Evolutionary conservation across 179 eudicot genomes (phyloP).

Genomic region (Camellia oleifera): DNA sequence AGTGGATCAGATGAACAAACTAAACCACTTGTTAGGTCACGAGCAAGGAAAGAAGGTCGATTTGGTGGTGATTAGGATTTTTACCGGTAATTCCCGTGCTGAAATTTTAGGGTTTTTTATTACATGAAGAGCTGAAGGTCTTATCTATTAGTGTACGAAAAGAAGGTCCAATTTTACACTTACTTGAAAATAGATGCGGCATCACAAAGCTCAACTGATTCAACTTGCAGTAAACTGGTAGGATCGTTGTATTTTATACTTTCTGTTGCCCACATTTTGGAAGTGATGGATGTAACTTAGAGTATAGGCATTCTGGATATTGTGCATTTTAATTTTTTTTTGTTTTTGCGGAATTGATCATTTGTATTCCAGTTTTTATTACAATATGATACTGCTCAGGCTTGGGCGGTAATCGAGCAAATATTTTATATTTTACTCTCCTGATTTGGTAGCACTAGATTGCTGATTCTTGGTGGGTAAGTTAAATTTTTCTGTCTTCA

Average conservation of each 20-base stretch:
- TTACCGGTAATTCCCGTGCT: constrained; percentile 1
- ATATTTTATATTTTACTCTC: background rate
- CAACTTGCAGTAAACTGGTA: background rate
- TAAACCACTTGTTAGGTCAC: constrained; percentile 41
- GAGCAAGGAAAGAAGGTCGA: constrained; percentile 78
- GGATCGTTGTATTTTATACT: constrained; percentile 1
- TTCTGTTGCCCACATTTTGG: constrained; percentile 14
- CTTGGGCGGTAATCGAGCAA: too few species aligned
- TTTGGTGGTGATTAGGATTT: constrained; percentile 28
- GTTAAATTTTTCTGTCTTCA: too few species aligned
- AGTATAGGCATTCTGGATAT: background rate
- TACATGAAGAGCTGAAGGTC: background rate
- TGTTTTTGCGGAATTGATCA: background rate
- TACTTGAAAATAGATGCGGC: background rate
- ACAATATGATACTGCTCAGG: background rate
- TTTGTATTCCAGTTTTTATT: background rate
- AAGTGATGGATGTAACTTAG: constrained; percentile 11
- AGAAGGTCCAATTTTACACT: background rate
- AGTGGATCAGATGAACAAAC: constrained; percentile 24
- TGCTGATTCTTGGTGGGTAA: too few species aligned
- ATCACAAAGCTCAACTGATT: background rate
- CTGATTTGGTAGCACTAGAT: background rate
- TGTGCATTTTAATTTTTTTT: background rate
- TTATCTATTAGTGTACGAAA: background rate
- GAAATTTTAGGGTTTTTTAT: background rate